phyloP scores from a whole-genome alignment of 83 land plant genomes.

The Diphasiastrum complanatum region DNA sequence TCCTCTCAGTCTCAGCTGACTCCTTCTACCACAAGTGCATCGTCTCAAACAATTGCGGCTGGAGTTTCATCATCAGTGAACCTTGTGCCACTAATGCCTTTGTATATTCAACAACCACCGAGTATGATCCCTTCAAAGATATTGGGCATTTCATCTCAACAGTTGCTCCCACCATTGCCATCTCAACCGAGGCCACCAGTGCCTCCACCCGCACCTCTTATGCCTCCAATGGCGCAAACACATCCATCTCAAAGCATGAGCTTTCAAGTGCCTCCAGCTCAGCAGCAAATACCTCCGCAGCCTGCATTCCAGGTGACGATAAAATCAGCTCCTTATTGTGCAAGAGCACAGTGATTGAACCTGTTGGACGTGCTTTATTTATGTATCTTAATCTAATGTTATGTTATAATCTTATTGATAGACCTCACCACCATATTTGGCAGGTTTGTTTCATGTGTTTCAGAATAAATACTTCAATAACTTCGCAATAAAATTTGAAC shows the following conservation, averaged over 20 bases:
- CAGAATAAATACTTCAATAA: too few species aligned
- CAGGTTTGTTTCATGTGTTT: too few species aligned
- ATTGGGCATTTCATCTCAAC: not conserved
- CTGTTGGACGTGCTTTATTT: too few species aligned
- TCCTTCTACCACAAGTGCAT: not conserved
- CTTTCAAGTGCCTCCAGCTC: not conserved
- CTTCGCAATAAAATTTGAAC: not conserved
- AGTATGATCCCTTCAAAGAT: not conserved
- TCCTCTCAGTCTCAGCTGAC: constrained; percentile 1
- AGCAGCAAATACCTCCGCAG: too few species aligned
- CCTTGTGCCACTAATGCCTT: not conserved
- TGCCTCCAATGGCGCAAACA: not conserved
- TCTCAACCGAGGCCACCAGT: constrained; percentile 7
- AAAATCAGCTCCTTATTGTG: too few species aligned
- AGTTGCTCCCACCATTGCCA: not conserved
- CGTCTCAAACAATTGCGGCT: not conserved
- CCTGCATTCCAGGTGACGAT: constrained; percentile 14
- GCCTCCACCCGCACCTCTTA: not conserved
- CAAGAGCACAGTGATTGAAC: too few species aligned
- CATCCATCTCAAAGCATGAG: not conserved
- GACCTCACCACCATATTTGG: too few species aligned
- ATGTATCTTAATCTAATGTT: too few species aligned
- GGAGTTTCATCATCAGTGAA: too few species aligned
- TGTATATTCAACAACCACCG: not conserved
- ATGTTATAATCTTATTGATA: too few species aligned